Conservation (phyloP, 108 stramenopile genomes). For the Skeletonema tropicum region DNA sequence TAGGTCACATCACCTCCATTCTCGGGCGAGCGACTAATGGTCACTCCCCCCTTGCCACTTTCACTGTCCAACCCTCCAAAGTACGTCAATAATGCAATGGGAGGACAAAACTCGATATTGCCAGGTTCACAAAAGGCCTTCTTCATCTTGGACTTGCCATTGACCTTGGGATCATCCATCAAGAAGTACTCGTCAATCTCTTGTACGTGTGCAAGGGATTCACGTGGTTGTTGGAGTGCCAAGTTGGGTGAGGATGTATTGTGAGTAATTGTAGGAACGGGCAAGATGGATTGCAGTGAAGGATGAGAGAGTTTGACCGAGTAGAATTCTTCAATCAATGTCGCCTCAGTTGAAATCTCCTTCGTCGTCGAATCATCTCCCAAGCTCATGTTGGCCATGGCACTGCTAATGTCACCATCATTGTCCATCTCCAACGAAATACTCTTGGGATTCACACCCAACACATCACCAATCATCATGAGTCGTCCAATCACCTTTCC, state of each 20-base stretch:
- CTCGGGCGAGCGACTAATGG: constrained; percentile 71
- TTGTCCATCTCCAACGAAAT: constrained; percentile 53
- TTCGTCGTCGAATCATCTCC: constrained; percentile 13
- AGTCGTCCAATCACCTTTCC: constrained; percentile 84
- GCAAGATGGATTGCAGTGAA: constrained; percentile 14
- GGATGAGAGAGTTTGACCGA: constrained; percentile 39
- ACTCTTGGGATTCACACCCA: constrained; percentile 73
- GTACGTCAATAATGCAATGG: constrained; percentile 72
- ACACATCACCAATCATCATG: constrained; percentile 84
- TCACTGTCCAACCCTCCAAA: constrained; percentile 55
- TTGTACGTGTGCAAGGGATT: constrained; percentile 75
- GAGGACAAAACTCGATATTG: constrained; percentile 88
- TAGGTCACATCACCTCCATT: constrained; percentile 91
- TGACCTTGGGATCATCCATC: constrained; percentile 89
- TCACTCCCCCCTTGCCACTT: constrained; percentile 46
- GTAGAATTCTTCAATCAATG: constrained; percentile 55
- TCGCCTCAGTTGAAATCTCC: constrained; percentile 20
- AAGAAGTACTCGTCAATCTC: constrained; percentile 88
- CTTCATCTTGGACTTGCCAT: constrained; percentile 97
- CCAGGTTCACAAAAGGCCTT: constrained; percentile 98
- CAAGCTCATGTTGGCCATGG: constrained; percentile 55
- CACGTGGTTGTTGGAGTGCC: constrained; percentile 57
- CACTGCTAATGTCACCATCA: constrained; percentile 36
- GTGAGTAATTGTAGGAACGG: constrained; percentile 30
- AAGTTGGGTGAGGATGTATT: constrained; percentile 23